Evolutionary conservation across 2,329 filamentous ascomycete genomes (phyloP), one percentile per base, ranked within the genome.

Genomic region (Ceratocystis smalleyi): DNA sequence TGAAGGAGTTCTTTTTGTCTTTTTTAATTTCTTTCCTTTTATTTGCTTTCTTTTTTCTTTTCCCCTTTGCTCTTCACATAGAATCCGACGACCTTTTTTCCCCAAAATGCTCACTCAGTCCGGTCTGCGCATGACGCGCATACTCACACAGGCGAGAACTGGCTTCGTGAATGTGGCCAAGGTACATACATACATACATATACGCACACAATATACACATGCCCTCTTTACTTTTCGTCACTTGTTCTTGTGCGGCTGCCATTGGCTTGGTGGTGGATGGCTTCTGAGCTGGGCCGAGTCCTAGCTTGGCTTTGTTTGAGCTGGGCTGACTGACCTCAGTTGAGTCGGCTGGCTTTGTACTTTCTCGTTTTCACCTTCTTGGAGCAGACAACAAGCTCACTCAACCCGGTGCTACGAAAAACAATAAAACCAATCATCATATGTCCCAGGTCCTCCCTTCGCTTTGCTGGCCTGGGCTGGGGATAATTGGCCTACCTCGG

Each of bases 31-130:
- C 47, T 67, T 64, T 54, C 64, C 17, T 32, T 57, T 32, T 57
- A 65, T 57, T 64, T 49, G 64, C 63, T 51, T 62, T 63, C 54
- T 59, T 66, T 35, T 64, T 49, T 64, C 63, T 51, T 62, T 63
- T 55, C 61, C 62, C 32, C 63, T 64, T 51, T 60, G 55, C 54
- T 62, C 55, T 54, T 65, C 55, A 64, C 57, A 64, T 62, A 65
- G 35, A 40, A 65, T 66, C 49, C 60, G 43, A 74, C 73, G 35
- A 40, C 35, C 12, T 12, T 40, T 40, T 10, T 22, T 51, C 76
- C 76, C 77, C 82, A 87, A 77, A 76, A 96, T 97, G 92, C 86
- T 96, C 83, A 88, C 89, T 80, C 88, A 91, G 83, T 90, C 91
- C 79, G 85, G 85, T 79, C 80, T 95, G 83, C 90, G 90, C 82